A percentile compares a stretch with the other conserved stretches of the same genome.
Evolutionary conservation across 495 filamentous ascomycete species (phyloP).

Genomic region (Xylaria castorea): DNA sequence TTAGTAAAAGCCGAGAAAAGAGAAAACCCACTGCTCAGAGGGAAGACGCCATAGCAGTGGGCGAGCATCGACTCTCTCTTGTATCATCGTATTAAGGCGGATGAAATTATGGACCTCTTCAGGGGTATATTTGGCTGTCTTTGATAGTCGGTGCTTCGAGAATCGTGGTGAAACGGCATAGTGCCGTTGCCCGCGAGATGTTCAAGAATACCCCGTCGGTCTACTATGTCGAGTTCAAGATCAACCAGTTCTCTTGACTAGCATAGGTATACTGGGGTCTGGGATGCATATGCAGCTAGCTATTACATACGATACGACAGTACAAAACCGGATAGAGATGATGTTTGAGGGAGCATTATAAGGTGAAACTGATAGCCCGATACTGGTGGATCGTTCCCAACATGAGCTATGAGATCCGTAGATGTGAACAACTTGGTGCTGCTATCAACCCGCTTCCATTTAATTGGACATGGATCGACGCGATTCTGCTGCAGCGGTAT

Average conservation of each 20-base stretch:
- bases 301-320: conserved; percentile 3
- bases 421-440: not conserved
- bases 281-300: not conserved
- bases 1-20: not conserved
- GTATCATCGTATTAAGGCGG: not conserved
- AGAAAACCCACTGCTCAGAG: not conserved
- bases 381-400: not conserved
- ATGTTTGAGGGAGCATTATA: not conserved
- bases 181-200: not conserved
- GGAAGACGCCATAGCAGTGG: not conserved
- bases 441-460: not conserved
- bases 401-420: not conserved
- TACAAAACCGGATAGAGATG: not conserved
- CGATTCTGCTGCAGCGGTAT: not conserved
- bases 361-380: not conserved
- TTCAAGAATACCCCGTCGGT: not conserved
- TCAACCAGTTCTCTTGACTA: not conserved
- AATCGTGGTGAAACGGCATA: not conserved
- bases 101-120: conserved; percentile 2
- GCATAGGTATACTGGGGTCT: not conserved
- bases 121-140: not conserved
- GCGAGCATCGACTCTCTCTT: not conserved
- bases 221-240: not conserved
- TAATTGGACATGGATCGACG: not conserved
- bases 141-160: not conserved